A percentile compares a stretch with the other conserved stretches of the same genome.
phyloP scores from a whole-genome alignment of 2,329 filamentous ascomycete species.

The Diplodia intermedia region DNA sequence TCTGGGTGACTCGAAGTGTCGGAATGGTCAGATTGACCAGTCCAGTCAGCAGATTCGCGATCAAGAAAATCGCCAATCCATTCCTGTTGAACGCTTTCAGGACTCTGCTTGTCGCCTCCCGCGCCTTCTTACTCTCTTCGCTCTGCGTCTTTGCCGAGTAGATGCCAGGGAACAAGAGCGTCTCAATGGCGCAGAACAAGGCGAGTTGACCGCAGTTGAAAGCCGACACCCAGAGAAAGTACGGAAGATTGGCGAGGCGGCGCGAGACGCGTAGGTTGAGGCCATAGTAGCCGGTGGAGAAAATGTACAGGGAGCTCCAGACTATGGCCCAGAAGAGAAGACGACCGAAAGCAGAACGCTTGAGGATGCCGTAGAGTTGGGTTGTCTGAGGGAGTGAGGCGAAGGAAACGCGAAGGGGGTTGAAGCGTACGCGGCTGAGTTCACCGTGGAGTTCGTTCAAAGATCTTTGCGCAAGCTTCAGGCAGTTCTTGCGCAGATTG shows the following conservation, averaged over 20 bases:
- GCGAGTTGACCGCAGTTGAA: slow-evolving; percentile 88
- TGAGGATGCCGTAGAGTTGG: slow-evolving; percentile 54
- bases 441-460: slow-evolving; percentile 8
- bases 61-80: slow-evolving; percentile 81
- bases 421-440: slow-evolving; percentile 13
- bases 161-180: slow-evolving; percentile 75
- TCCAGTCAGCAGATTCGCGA: slow-evolving; percentile 89
- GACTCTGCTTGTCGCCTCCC: slow-evolving; percentile 78
- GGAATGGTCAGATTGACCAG: slow-evolving; percentile 85
- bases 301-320: slow-evolving; percentile 74
- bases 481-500: slow-evolving; percentile 12
- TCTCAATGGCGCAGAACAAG: slow-evolving; percentile 79
- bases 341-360: slow-evolving; percentile 66
- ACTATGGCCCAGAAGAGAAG: slow-evolving; percentile 69
- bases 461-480: slow-evolving; percentile 17
- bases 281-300: slow-evolving; percentile 75
- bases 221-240: slow-evolving; percentile 88
- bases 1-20: slow-evolving; percentile 74
- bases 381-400: slow-evolving; percentile 34
- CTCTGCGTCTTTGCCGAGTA: slow-evolving; percentile 63
- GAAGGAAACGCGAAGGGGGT: slow-evolving; percentile 4
- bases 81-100: slow-evolving; percentile 87
- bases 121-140: slow-evolving; percentile 69
- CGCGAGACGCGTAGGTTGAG: slow-evolving; percentile 80
- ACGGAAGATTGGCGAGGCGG: slow-evolving; percentile 89